Evolutionary conservation across 805 yeast genomes (phyloP).

Genomic region (Yarrowia divulgata): DNA sequence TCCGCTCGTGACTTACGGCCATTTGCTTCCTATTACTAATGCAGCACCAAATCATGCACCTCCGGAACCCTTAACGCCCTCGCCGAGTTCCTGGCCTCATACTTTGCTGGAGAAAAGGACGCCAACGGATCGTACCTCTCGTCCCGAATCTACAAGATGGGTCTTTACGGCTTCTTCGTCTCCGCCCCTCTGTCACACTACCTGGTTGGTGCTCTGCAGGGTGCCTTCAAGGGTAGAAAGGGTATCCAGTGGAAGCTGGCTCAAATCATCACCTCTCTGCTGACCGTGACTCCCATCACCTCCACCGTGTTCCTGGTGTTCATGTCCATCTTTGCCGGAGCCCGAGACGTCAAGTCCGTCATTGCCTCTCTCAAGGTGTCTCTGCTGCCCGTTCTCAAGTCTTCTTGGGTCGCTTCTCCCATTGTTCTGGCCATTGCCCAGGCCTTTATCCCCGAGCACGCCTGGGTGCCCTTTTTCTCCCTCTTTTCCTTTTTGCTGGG

Average conservation of each 20-base stretch:
- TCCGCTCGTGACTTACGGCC: neutral
- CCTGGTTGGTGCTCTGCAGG: slow-evolving; percentile 49
- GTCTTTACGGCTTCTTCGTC: slow-evolving; percentile 51
- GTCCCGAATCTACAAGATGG: slow-evolving; percentile 52
- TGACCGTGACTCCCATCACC: slow-evolving; percentile 50
- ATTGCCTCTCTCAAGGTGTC: slow-evolving; percentile 47
- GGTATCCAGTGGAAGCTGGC: slow-evolving; percentile 47
- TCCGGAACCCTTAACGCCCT: slow-evolving; percentile 51
- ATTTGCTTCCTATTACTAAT: neutral
- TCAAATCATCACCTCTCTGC: slow-evolving; percentile 51
- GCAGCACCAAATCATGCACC: slow-evolving; percentile 50
- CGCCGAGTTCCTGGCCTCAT: slow-evolving; percentile 50
- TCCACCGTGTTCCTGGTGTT: slow-evolving; percentile 48
- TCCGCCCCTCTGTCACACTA: slow-evolving; percentile 53
- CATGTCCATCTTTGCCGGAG: slow-evolving; percentile 53
- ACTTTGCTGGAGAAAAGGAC: slow-evolving; percentile 51
- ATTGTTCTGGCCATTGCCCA: slow-evolving; percentile 52
- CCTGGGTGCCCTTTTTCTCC: slow-evolving; percentile 54
- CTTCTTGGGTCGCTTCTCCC: slow-evolving; percentile 53
- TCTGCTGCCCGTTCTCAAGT: slow-evolving; percentile 49
- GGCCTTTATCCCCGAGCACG: slow-evolving; percentile 50
- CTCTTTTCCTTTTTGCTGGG: slow-evolving; percentile 51
- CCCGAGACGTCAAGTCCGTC: slow-evolving; percentile 47
- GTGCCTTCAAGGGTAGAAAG: slow-evolving; percentile 49
- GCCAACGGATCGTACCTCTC: slow-evolving; percentile 48